Evolutionary conservation across 23 red algal species (phyloP), one percentile per base, ranked within the genome.

Genomic region (Cyanidioschyzon merolae): DNA sequence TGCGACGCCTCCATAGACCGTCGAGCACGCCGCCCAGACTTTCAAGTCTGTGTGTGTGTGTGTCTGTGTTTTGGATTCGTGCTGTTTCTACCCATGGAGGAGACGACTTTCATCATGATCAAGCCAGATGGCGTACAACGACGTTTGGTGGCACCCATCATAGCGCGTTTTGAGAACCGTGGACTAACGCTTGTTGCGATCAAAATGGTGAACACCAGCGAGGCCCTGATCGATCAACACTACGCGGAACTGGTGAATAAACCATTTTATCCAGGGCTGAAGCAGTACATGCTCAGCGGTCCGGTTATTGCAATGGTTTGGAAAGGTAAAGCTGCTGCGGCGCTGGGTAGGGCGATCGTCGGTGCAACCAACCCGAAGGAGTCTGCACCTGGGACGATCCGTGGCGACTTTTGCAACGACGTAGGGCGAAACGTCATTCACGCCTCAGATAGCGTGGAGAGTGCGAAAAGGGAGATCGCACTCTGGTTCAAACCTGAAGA

Each of bases 81-180:
- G n/a, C n/a, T n/a, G n/a, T n/a, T n/a, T n/a, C n/a, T n/a, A n/a
- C 7, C 30, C 63, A 71, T 71, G 63, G 63, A 71, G 7, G 85
- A 88, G 77, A 54, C 76, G 39, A 89, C 79, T 25, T 89, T 83
- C 29, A 89, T 89, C 37, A 75, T 75, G 86, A 76, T 90, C 35
- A 97, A 97, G 58, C 93, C 93, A 0, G 93, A 97, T 80, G 93
- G 88, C n/a, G 82, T 89, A 57, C 84, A 97, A n/a, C 88, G 93
- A 34, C 86, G 83, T 24, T 79, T 97, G 68, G 83, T 97, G 57
- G 93, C 87, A 41, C 76, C 63, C 37, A 97, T 97, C 39, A 90
- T 97, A 39, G 84, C 88, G 25, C 84, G 88, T 34, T 97, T 97
- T 50, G 93, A 97, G 74, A 58, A 59, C 26, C 86, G 87, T 15